These are phyloP conservation scores for Tuber calosporum DNA, from an alignment of 495 filamentous ascomycete genomes.

Conservation along the genomic window DNA sequence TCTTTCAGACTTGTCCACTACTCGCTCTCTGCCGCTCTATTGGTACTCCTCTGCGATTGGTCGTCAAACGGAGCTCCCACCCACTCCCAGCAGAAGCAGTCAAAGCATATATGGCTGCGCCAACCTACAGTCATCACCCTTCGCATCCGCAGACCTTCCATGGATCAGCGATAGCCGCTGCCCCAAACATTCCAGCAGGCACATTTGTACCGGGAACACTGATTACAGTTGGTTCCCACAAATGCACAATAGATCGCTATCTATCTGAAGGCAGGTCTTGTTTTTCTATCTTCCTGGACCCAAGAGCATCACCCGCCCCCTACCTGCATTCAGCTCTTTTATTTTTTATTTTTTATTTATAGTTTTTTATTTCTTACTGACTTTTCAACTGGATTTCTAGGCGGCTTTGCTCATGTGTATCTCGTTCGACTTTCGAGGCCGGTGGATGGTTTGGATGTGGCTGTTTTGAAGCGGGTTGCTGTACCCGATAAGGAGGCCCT, in stretches of 20 bases:
- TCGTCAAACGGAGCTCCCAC: conserved; percentile 21
- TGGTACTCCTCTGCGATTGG: conserved; percentile 26
- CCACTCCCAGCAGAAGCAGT: conserved; percentile 10
- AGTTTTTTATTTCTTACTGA: background rate
- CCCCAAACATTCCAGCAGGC: conserved; percentile 62
- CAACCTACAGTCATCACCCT: conserved; percentile 39
- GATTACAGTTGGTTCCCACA: conserved; percentile 86
- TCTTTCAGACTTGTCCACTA: conserved; percentile 14
- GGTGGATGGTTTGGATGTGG: conserved; percentile 72
- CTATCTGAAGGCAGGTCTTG: conserved; percentile 65
- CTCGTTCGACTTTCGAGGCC: conserved; percentile 75
- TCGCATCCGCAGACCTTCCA: conserved; percentile 39
- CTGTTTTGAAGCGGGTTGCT: conserved; percentile 93
- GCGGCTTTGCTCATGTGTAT: conserved; percentile 97
- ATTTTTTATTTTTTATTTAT: background rate
- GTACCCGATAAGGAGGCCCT: conserved; percentile 91
- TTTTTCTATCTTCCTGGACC: conserved; percentile 1
- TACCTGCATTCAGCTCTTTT: conserved; percentile 8
- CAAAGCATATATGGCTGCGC: conserved; percentile 40
- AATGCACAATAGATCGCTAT: conserved; percentile 95
- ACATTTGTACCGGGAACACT: conserved; percentile 91
- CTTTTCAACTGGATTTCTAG: conserved; percentile 24
- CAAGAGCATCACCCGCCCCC: background rate
- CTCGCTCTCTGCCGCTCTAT: conserved; percentile 23
- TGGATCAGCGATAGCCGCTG: conserved; percentile 43